phyloP scores from a whole-genome alignment of 305 asterid species.

The Plantago lanceolata region DNA sequence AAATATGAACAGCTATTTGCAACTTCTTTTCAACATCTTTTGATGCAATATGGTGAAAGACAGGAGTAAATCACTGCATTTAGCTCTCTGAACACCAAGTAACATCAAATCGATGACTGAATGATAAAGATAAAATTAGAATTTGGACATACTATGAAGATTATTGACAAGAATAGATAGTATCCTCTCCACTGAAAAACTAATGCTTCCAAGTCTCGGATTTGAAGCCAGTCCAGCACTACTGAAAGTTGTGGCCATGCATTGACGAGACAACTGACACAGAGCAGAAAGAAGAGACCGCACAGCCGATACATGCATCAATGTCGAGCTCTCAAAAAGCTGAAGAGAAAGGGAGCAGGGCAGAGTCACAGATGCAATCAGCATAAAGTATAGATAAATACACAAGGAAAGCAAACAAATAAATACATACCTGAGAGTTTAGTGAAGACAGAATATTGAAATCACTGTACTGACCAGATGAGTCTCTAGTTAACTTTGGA shows the following conservation, averaged over 20 bases:
- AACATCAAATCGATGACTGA: conserved; percentile 13
- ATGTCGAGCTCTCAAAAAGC: conserved; percentile 96
- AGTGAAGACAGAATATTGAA: conserved; percentile 87
- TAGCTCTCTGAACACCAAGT: conserved; percentile 10
- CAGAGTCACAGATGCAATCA: conserved; percentile 21
- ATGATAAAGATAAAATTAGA: conserved; percentile 26
- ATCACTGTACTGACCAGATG: conserved; percentile 93
- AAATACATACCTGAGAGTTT: conserved; percentile 70
- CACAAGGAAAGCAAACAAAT: conserved; percentile 17
- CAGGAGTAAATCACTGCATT: conserved; percentile 5
- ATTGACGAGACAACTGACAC: conserved; percentile 77
- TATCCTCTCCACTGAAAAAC: conserved; percentile 85
- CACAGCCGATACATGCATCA: conserved; percentile 87
- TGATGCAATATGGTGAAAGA: too few species aligned
- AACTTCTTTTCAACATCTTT: too few species aligned
- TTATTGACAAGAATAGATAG: conserved; percentile 78
- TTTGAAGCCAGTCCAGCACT: conserved; percentile 67
- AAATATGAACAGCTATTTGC: too few species aligned
- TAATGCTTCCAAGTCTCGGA: conserved; percentile 77
- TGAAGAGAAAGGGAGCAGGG: conserved; percentile 23
- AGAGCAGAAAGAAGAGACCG: conserved; percentile 91
- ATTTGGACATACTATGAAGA: conserved; percentile 71
- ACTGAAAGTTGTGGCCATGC: conserved; percentile 59
- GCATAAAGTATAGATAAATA: conserved; percentile 14
- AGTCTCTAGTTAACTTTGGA: conserved; percentile 79